Evolutionary conservation across 2,329 filamentous ascomycete genomes (phyloP).

Genomic region (Diaporthe caulivora): DNA sequence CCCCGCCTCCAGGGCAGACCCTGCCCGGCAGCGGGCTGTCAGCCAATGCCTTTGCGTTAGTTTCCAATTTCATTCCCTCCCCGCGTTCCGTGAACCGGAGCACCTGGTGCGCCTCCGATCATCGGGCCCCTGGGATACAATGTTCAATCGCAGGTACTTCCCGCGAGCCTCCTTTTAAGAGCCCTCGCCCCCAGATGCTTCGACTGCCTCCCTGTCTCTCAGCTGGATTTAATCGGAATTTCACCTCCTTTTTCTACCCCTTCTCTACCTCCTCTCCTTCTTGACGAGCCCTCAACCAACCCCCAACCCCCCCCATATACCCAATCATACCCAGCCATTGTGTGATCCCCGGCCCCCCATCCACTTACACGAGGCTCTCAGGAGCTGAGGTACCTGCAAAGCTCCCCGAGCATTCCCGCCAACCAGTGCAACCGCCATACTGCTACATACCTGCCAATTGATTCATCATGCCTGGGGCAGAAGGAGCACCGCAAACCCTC

Average conservation of each 20-base stretch:
- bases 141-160: conserved; percentile 24
- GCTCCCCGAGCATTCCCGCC: background rate
- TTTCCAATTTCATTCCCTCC: conserved; percentile 50
- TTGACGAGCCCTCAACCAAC: background rate
- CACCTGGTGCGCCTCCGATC: conserved; percentile 46
- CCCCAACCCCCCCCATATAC: background rate
- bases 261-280: background rate
- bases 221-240: background rate
- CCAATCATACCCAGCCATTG: background rate
- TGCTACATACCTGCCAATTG: conserved; percentile 1
- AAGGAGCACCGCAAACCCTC: conserved; percentile 81
- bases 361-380: conserved; percentile 24
- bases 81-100: conserved; percentile 54
- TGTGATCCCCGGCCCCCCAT: background rate
- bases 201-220: background rate
- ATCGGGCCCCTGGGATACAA: conserved; percentile 44
- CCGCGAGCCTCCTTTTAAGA: conserved; percentile 21
- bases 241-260: background rate
- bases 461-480: conserved; percentile 79
- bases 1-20: conserved; percentile 15
- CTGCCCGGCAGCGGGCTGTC: conserved; percentile 13
- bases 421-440: conserved; percentile 23
- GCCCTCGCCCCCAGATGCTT: conserved; percentile 10
- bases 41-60: conserved; percentile 46
- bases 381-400: conserved; percentile 1